Evolutionary conservation across 768 basidiomycete species (phyloP).

Genomic region (Floccularia luteovirens): DNA sequence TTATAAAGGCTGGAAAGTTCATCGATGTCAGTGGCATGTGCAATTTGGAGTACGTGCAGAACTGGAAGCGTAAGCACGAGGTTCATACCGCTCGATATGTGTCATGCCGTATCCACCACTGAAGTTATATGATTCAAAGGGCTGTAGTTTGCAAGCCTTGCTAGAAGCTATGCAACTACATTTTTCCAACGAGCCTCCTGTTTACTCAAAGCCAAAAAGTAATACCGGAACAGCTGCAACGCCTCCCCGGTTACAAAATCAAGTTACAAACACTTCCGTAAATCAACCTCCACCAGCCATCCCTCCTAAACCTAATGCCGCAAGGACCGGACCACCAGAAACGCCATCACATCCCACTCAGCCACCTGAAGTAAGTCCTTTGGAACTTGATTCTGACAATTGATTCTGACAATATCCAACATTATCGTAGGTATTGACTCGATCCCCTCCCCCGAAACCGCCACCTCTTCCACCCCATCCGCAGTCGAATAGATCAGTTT

Average conservation of each 20-base stretch:
- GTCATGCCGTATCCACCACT: too few species aligned
- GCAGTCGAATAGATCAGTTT: slow-evolving; percentile 8
- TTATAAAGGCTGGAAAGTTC: slow-evolving; percentile 66
- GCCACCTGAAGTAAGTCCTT: too few species aligned
- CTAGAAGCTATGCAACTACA: slow-evolving; percentile 71
- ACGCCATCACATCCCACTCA: slow-evolving; percentile 7
- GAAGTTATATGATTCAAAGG: slow-evolving; percentile 33
- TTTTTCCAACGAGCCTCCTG: slow-evolving; percentile 83
- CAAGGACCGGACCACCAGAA: too few species aligned
- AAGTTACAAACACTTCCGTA: slow-evolving; percentile 7
- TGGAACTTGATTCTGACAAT: too few species aligned
- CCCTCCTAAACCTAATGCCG: slow-evolving; percentile 23
- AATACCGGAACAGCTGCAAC: neutral
- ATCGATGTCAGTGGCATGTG: slow-evolving; percentile 81
- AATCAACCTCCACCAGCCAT: slow-evolving; percentile 16
- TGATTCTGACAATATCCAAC: too few species aligned
- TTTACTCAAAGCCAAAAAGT: slow-evolving; percentile 74
- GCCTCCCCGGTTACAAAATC: slow-evolving; percentile 5
- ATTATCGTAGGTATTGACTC: too few species aligned
- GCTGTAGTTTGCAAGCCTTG: slow-evolving; percentile 67
- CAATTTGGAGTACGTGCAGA: slow-evolving; percentile 56
- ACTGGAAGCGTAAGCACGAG: slow-evolving; percentile 83
- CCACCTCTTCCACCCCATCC: slow-evolving; percentile 8
- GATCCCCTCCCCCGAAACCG: slow-evolving; percentile 5
- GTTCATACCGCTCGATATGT: slow-evolving; percentile 38